Conservation (phyloP, 768 basidiomycete genomes). For the Termitomyces sp. region DNA sequence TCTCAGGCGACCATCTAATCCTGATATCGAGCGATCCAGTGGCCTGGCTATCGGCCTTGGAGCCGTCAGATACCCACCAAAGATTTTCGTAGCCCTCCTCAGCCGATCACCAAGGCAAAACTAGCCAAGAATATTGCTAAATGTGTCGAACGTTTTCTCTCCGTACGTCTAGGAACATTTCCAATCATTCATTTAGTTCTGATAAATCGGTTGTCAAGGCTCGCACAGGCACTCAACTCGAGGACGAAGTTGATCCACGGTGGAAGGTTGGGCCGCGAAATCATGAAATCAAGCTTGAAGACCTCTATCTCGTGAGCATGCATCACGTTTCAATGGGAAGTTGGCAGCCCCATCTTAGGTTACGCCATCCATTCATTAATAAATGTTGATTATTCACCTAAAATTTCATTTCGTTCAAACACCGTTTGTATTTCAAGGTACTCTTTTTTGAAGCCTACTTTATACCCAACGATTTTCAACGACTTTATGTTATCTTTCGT, state of each 20-base stretch:
- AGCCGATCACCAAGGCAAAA: constrained; percentile 71
- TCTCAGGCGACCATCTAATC: constrained; percentile 2
- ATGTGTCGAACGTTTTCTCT: constrained; percentile 65
- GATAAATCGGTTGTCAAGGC: constrained; percentile 32
- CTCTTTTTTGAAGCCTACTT: neutral
- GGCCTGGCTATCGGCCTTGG: constrained; percentile 78
- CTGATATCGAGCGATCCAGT: constrained; percentile 34
- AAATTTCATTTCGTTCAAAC: neutral
- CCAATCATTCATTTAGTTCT: constrained; percentile 2
- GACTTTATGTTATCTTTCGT: neutral
- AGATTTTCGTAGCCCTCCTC: constrained; percentile 74
- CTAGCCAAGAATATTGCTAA: constrained; percentile 78
- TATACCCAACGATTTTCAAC: neutral
- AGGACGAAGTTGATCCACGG: constrained; percentile 54
- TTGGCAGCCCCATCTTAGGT: constrained; percentile 76
- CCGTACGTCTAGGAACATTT: constrained; percentile 30
- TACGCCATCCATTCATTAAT: constrained; percentile 34
- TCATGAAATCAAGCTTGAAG: constrained; percentile 54
- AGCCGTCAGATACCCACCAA: constrained; percentile 79
- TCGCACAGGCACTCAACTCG: constrained; percentile 44
- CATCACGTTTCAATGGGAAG: constrained; percentile 81
- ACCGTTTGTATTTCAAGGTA: neutral
- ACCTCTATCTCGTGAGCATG: constrained; percentile 70
- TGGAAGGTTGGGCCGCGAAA: constrained; percentile 60
- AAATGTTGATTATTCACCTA: neutral